These are phyloP conservation scores for Trametes maxima DNA, from an alignment of 768 basidiomycete genomes.

Conservation along the genomic window DNA sequence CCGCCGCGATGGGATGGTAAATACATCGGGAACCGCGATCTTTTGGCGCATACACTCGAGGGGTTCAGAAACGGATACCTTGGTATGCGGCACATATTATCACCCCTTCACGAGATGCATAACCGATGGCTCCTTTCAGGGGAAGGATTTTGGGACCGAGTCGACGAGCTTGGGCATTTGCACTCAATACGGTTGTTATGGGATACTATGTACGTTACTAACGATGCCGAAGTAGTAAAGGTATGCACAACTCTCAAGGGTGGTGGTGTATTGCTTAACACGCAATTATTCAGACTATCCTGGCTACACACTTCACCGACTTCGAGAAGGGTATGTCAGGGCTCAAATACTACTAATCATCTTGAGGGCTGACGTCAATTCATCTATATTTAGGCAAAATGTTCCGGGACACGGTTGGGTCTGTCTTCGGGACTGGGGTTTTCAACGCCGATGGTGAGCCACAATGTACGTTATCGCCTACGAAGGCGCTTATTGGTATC, in stretches of 20 bases:
- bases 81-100: neutral
- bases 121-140: conserved; percentile 21
- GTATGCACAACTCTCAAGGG: conserved; percentile 16
- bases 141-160: conserved; percentile 25
- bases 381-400: conserved; percentile 34
- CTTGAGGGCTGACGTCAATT: neutral
- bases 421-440: conserved; percentile 52
- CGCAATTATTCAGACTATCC: neutral
- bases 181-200: conserved; percentile 24
- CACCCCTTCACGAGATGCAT: neutral
- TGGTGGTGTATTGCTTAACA: neutral
- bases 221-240: conserved; percentile 36
- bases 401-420: conserved; percentile 34
- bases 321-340: conserved; percentile 45
- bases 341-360: neutral
- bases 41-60: neutral
- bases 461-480: neutral
- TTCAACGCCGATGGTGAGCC: conserved; percentile 55
- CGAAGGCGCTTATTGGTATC: neutral
- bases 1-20: neutral
- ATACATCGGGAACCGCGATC: neutral
- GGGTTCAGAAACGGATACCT: neutral
- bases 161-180: conserved; percentile 28
- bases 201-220: conserved; percentile 23
- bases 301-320: conserved; percentile 44